phyloP scores from a whole-genome alignment of 345 rosid genomes.

The Brassica rapa region DNA sequence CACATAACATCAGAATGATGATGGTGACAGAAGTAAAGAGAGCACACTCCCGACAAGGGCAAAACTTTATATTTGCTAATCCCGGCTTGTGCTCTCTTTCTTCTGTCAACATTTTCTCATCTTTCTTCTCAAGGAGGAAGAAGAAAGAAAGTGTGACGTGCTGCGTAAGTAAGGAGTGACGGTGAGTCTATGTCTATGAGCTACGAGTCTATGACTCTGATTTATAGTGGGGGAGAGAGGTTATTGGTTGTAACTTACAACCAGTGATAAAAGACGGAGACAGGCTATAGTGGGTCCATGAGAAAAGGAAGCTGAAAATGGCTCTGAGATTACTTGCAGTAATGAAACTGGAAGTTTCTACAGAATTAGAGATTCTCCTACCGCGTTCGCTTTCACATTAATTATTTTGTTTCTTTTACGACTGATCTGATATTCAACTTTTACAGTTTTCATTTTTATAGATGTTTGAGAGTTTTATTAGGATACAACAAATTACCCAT shows the following conservation, averaged over 20 bases:
- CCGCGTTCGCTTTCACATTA: constrained; percentile 37
- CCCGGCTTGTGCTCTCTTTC: constrained; percentile 92
- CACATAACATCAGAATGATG: constrained; percentile 23
- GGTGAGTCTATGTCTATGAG: background rate
- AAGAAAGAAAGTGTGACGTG: constrained; percentile 39
- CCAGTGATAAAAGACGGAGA: constrained; percentile 24
- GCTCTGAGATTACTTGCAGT: constrained; percentile 14
- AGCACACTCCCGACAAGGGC: constrained; percentile 84
- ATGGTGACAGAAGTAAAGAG: constrained; percentile 84
- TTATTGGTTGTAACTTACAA: constrained; percentile 10
- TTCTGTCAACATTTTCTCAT: constrained; percentile 76
- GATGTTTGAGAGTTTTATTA: background rate
- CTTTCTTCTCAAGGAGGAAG: constrained; percentile 15
- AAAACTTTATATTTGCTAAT: constrained; percentile 53
- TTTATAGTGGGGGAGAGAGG: constrained; percentile 14
- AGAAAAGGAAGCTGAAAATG: constrained; percentile 32
- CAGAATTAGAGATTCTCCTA: constrained; percentile 35
- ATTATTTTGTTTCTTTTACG: background rate
- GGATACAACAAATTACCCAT: background rate
- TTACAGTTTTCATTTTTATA: background rate
- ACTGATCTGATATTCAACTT: background rate
- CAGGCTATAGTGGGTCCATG: constrained; percentile 14
- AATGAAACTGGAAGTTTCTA: constrained; percentile 36
- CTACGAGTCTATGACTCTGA: background rate
- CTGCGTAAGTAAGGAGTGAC: constrained; percentile 36